Evolutionary conservation across 768 basidiomycete species (phyloP).

Genomic region (Amanita polypyramis): DNA sequence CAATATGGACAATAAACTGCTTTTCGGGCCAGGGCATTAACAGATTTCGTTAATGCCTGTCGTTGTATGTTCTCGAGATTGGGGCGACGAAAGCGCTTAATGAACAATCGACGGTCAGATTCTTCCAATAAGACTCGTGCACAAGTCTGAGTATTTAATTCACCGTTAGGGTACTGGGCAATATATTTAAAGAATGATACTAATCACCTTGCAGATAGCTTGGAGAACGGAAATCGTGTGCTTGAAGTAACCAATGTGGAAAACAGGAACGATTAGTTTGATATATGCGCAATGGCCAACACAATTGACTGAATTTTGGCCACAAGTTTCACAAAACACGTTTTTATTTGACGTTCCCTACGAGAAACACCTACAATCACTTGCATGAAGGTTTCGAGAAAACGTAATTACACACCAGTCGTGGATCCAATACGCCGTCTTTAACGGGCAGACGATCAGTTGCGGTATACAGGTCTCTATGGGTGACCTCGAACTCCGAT

Average conservation of each 20-base stretch:
- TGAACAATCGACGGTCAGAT: slow-evolving; percentile 70
- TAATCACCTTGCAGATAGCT: slow-evolving; percentile 90
- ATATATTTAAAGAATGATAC: not conserved
- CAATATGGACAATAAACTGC: slow-evolving; percentile 90
- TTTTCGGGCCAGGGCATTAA: slow-evolving; percentile 83
- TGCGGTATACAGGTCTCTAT: slow-evolving; percentile 82
- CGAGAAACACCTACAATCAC: not conserved
- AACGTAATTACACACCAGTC: slow-evolving; percentile 51
- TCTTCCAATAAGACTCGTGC: slow-evolving; percentile 87
- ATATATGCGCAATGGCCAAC: slow-evolving; percentile 99
- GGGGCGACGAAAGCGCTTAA: slow-evolving; percentile 85
- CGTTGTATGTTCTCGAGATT: slow-evolving; percentile 91
- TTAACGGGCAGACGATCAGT: slow-evolving; percentile 78
- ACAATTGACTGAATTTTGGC: slow-evolving; percentile 83
- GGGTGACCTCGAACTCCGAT: slow-evolving; percentile 93
- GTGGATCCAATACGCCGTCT: slow-evolving; percentile 86
- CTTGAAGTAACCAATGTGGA: slow-evolving; percentile 98
- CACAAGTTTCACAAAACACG: slow-evolving; percentile 91
- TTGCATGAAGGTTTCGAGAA: not conserved
- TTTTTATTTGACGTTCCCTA: slow-evolving; percentile 94
- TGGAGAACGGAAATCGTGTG: slow-evolving; percentile 90
- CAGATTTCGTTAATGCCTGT: slow-evolving; percentile 69
- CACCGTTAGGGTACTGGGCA: not conserved
- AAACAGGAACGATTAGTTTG: slow-evolving; percentile 92
- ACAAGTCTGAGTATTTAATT: slow-evolving; percentile 51